phyloP scores from a whole-genome alignment of 2,329 filamentous ascomycete species.

The Ophiocordyceps camponoti-floridani region DNA sequence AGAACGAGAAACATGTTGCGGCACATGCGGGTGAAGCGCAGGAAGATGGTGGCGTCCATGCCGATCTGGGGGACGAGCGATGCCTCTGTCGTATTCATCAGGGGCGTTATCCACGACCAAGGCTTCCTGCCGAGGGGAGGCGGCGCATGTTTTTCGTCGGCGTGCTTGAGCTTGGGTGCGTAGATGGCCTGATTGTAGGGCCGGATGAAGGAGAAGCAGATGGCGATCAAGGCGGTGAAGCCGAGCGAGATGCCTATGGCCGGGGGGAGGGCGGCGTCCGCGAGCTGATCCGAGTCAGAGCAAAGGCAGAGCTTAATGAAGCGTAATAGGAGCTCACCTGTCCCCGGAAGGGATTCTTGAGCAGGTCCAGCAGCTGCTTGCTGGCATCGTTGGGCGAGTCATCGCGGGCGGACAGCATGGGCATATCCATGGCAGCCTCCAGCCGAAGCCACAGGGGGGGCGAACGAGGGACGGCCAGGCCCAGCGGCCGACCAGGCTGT shows the following conservation, averaged over 20 bases:
- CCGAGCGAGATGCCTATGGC: constrained; percentile 67
- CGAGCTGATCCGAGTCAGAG: constrained; percentile 7
- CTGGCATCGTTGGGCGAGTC: constrained; percentile 10
- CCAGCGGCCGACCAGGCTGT: too few species aligned
- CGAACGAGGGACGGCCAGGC: background rate
- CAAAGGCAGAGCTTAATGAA: background rate
- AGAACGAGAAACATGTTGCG: constrained; percentile 72
- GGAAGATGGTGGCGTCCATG: constrained; percentile 78
- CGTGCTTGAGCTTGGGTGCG: constrained; percentile 82
- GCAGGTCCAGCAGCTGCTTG: constrained; percentile 26
- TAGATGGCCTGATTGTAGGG: constrained; percentile 88
- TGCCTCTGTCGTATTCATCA: constrained; percentile 62
- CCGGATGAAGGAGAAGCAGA: constrained; percentile 75
- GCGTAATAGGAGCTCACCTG: constrained; percentile 16
- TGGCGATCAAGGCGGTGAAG: constrained; percentile 52
- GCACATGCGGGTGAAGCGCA: constrained; percentile 80
- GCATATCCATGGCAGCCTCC: constrained; percentile 1
- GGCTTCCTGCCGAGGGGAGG: constrained; percentile 74
- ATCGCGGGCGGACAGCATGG: background rate
- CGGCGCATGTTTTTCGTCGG: constrained; percentile 76
- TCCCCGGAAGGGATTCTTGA: constrained; percentile 31
- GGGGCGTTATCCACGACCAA: constrained; percentile 69
- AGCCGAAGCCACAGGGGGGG: background rate
- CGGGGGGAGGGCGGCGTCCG: constrained; percentile 45
- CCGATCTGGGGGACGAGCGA: constrained; percentile 68